Evolutionary conservation across 2,329 filamentous ascomycete genomes (phyloP).

Genomic region (Monilinia fructigena): DNA sequence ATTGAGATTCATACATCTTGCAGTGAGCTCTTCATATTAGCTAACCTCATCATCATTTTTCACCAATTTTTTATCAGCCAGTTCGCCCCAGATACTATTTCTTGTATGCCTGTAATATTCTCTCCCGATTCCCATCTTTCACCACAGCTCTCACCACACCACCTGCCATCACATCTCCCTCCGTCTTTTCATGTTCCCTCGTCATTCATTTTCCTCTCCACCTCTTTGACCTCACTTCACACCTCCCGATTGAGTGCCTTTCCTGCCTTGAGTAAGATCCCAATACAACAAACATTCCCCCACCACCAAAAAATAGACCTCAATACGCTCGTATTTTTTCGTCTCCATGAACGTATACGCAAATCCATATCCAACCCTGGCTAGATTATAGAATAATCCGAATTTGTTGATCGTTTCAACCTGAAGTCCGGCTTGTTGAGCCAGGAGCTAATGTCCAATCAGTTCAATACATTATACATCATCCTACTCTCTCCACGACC

Average conservation of each 20-base stretch:
- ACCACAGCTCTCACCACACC: neutral
- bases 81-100: too few species aligned
- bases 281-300: conserved; percentile 1
- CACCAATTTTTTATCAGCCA: too few species aligned
- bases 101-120: too few species aligned
- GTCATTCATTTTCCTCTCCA: too few species aligned
- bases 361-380: neutral
- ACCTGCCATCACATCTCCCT: too few species aligned
- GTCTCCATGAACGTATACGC: conserved; percentile 5
- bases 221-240: too few species aligned
- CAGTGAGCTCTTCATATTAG: too few species aligned
- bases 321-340: neutral
- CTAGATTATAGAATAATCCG: neutral
- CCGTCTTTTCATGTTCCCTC: neutral
- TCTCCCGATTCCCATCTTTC: neutral
- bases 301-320: neutral
- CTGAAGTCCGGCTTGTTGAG: neutral
- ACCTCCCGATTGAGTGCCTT: neutral
- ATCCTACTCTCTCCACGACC: too few species aligned
- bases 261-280: neutral
- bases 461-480: neutral
- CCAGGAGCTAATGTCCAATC: neutral
- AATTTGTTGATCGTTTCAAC: neutral
- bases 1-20: too few species aligned
- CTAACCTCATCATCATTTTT: too few species aligned